Evolutionary conservation across 768 basidiomycete genomes (phyloP).

Genomic region (Amanita exitialis): DNA sequence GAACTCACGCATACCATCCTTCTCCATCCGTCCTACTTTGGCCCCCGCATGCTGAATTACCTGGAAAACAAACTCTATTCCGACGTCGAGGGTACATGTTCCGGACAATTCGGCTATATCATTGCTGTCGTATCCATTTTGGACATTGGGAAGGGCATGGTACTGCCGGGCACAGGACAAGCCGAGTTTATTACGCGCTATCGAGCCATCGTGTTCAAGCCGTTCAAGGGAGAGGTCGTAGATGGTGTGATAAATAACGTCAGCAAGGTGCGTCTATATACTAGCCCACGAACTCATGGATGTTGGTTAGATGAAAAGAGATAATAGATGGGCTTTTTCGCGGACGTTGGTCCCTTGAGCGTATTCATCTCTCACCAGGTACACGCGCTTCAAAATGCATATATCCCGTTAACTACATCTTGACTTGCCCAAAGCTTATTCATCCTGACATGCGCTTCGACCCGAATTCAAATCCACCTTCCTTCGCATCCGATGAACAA

Average conservation of each 20-base stretch:
- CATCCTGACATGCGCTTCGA: conserved; percentile 93
- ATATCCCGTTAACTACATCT: not conserved
- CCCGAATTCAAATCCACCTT: conserved; percentile 94
- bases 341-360: conserved; percentile 87
- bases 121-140: conserved; percentile 86
- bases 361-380: conserved; percentile 98
- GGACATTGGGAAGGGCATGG: conserved; percentile 89
- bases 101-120: conserved; percentile 91
- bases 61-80: conserved; percentile 89
- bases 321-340: conserved; percentile 97
- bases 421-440: conserved; percentile 53
- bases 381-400: conserved; percentile 11
- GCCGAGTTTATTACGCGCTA: conserved; percentile 95
- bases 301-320: not conserved
- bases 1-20: conserved; percentile 96
- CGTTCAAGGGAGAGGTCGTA: conserved; percentile 99
- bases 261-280: conserved; percentile 56
- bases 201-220: conserved; percentile 96
- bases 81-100: conserved; percentile 96
- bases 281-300: not conserved
- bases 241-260: conserved; percentile 95
- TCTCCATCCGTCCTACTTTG: conserved; percentile 97
- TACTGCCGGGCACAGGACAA: conserved; percentile 84
- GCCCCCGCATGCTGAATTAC: conserved; percentile 89
- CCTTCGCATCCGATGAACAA: conserved; percentile 87